phyloP scores from a whole-genome alignment of 1,284 basidiomycete species.

The Peniophora sp. region DNA sequence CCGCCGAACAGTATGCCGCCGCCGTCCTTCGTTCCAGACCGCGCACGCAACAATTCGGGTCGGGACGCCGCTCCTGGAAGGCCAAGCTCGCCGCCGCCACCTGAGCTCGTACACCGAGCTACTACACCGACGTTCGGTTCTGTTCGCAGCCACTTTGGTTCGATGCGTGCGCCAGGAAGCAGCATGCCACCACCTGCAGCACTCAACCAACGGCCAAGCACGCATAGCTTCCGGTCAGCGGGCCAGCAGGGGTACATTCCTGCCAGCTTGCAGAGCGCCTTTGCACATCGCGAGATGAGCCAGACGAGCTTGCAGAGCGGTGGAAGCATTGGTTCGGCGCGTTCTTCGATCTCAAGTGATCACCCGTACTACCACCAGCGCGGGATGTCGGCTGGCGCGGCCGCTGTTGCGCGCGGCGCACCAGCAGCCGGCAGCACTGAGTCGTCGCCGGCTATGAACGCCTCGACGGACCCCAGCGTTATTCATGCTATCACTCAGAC shows the following conservation, averaged over 20 bases:
- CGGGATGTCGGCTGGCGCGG: conserved; percentile 11
- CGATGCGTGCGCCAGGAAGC: conserved; percentile 49
- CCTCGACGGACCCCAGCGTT: conserved; percentile 74
- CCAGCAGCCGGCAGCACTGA: conserved; percentile 12
- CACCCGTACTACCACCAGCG: conserved; percentile 36
- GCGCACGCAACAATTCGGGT: conserved; percentile 40
- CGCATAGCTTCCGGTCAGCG: conserved; percentile 69
- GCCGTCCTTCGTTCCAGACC: conserved; percentile 68
- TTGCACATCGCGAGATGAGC: conserved; percentile 48
- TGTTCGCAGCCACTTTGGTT: conserved; percentile 39
- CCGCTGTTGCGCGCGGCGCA: not conserved
- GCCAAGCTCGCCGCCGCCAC: conserved; percentile 83
- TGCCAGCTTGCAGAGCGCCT: conserved; percentile 29
- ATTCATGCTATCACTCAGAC: conserved; percentile 98
- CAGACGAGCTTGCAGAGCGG: conserved; percentile 60
- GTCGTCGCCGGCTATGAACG: conserved; percentile 9
- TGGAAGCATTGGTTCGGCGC: conserved; percentile 55
- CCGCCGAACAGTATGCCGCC: conserved; percentile 67
- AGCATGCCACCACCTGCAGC: conserved; percentile 64
- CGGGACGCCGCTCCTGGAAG: conserved; percentile 65
- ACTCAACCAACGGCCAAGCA: conserved; percentile 69
- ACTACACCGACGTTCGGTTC: conserved; percentile 74
- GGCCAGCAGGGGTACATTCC: conserved; percentile 37
- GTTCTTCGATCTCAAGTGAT: conserved; percentile 75
- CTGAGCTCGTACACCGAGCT: conserved; percentile 81